Evolutionary conservation across 1,284 basidiomycete species (phyloP).

Genomic region (Marasmius fiardii): DNA sequence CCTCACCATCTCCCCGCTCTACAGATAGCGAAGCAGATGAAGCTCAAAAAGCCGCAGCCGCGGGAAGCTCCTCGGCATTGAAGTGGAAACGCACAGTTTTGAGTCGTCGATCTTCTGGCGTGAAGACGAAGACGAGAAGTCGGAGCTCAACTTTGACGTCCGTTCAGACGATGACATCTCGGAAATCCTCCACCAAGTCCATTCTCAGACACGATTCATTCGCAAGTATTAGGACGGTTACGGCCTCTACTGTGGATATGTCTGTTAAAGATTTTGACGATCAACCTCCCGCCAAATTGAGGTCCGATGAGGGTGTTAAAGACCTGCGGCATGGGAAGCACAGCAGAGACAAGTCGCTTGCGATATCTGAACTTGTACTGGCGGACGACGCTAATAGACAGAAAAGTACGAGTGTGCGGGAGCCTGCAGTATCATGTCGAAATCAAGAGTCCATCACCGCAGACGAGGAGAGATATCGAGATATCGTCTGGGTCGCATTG

Average conservation of each 20-base stretch:
- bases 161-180: slow-evolving; percentile 6
- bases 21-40: slow-evolving; percentile 43
- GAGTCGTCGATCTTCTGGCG: slow-evolving; percentile 20
- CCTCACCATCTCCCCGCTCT: slow-evolving; percentile 39
- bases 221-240: slow-evolving; percentile 69
- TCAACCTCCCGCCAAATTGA: slow-evolving; percentile 8
- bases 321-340: slow-evolving; percentile 20
- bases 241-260: slow-evolving; percentile 37
- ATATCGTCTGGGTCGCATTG: slow-evolving; percentile 55
- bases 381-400: neutral
- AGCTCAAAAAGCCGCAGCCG: too few species aligned
- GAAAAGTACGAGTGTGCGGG: neutral
- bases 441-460: slow-evolving; percentile 36
- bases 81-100: slow-evolving; percentile 10
- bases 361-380: slow-evolving; percentile 23
- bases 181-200: neutral
- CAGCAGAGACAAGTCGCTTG: slow-evolving; percentile 20
- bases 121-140: slow-evolving; percentile 38
- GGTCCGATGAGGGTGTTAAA: slow-evolving; percentile 23
- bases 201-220: slow-evolving; percentile 44
- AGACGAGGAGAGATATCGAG: slow-evolving; percentile 50
- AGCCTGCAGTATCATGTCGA: slow-evolving; percentile 2
- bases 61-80: slow-evolving; percentile 14
- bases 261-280: slow-evolving; percentile 32
- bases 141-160: slow-evolving; percentile 51